Evolutionary conservation across 2,329 filamentous ascomycete genomes (phyloP), one percentile per base, ranked within the genome.

Genomic region (Paracoccidioides brasiliensis): DNA sequence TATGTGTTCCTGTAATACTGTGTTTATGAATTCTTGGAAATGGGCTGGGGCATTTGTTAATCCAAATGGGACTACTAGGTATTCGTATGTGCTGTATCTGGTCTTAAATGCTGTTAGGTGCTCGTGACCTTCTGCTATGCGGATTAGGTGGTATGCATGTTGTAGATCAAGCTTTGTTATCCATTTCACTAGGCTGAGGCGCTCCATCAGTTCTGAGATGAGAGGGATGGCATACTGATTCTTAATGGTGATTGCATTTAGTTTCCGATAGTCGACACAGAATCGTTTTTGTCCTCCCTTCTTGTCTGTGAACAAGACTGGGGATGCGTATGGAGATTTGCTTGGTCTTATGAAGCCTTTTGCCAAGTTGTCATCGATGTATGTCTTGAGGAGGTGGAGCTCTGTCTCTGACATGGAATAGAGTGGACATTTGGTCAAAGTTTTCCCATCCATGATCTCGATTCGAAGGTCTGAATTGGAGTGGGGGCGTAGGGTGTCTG

Each of bases 1-100:
- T 2, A 65, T 43, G 59, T 56, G 52, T 12, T 58, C 55, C 56
- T 53, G 40, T 46, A 68, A 52, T 8, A 55, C 52, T 0, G 48
- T 41, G 50, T 68, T 64, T 56, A 68, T 66, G 58, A 60, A 66
- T 3, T 33, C 42, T 51, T 67, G 60, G 51, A 67, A 67, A 0
- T 56, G 58, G 2, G 28, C 37, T 0, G 54, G 53, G 3, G 43
- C 38, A 48, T 56, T 59, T 5, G 12, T 42, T 10, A 60, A 30
- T 38, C 55, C 43, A 50, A 60, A 60, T 3, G 54, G 57, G 41
- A 58, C 54, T 0, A 61, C 55, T n/a, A 51, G 30, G 14, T 59
- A 59, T 49, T 61, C 53, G 50, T 55, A 61, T 1, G 48, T 52
- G 0, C 56, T 46, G 38, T 55, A 62, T 3, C 48, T 0, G 3